Base-by-base conservation (phyloP, 371 early-diverging fungal genomes). In the Syncephalis plumigaleata region DNA sequence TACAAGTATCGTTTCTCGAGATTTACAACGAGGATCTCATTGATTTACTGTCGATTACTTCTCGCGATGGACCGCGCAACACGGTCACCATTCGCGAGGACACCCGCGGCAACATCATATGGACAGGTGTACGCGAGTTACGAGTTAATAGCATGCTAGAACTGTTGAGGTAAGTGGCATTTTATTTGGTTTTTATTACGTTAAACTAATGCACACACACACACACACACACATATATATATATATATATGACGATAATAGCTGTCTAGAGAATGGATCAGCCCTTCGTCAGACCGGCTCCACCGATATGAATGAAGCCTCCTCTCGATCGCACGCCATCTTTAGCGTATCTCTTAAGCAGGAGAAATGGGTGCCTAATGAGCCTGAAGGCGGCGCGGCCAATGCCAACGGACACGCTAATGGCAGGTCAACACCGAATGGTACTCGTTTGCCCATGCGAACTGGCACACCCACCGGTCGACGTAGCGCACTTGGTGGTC, bases 251-350 rank as follows among this genome's bases (percentile, higher is more conserved):
- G 20, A 23, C 27, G 44, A 15, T 15, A n/a, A n/a, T 51, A 75
- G 75, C 31, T 63, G 77, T 54, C 64, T 93, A 23, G 70, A 78
- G 46, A 76, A 74, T 55, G 87, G 94, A 42, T 79, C 81, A 8
- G 65, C 75, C 24, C 75, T 79, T 54, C 71, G 98, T 49, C 91
- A 88, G 31, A 94, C 96, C 1, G 90, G 87, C 22, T 70, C 84
- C 9, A 99, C 98, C 9, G 86, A 91, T 45, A 97, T 98, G 98
- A 99, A 99, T 67, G 83, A 76, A 36, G 68, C 81, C 37, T 92
- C 93, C 0, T 93, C 94, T 5, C 68, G 99, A 56, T 92, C 93
- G 21, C 99, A 99, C 65, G 98, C 98, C 36, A 92, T 99, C 48
- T 97, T 96, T 64, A 82, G 88, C n/a, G 78, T 95, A 5, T 78